Conservation (phyloP, 352 stramenopile species). For the Globisporangium paroecandrum region DNA sequence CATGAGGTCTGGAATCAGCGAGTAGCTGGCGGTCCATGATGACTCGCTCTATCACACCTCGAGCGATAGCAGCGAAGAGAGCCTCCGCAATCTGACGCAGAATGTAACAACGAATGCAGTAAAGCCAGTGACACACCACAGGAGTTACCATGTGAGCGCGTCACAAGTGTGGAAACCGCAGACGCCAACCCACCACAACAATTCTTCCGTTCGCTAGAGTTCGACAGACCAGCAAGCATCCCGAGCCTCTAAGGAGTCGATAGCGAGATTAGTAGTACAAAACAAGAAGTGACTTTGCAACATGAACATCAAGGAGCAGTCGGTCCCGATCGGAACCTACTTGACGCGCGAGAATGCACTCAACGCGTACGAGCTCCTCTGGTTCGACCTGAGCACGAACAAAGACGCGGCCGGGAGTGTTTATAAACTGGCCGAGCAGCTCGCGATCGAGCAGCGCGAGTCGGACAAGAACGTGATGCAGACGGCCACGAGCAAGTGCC, state of each 20-base stretch:
- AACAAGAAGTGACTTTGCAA: slow-evolving; percentile 44
- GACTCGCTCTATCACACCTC: no score
- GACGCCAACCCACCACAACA: neutral
- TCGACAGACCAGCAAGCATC: slow-evolving; percentile 29
- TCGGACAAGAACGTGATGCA: slow-evolving; percentile 31
- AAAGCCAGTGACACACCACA: no score
- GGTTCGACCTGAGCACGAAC: slow-evolving; percentile 24
- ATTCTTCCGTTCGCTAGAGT: slow-evolving; percentile 26
- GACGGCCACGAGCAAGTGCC: slow-evolving; percentile 38
- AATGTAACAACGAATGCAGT: no score
- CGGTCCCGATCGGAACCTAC: slow-evolving; percentile 36
- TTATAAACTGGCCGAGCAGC: slow-evolving; percentile 20
- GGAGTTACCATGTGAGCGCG: neutral
- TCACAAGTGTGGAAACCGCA: neutral
- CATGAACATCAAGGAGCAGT: slow-evolving; percentile 38
- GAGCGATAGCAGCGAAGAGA: no score
- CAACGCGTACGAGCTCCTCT: slow-evolving; percentile 40
- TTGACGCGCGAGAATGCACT: slow-evolving; percentile 36
- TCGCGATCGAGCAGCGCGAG: slow-evolving; percentile 22
- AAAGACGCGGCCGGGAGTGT: slow-evolving; percentile 27
- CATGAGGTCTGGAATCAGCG: no score
- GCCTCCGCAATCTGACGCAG: no score
- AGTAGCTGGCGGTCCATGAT: no score
- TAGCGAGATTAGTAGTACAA: neutral
- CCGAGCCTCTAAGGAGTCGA: slow-evolving; percentile 35